These are phyloP conservation scores for Nothophaeocryptopus gaeumannii DNA, from an alignment of 2,329 filamentous ascomycete genomes.

Conservation along the genomic window DNA sequence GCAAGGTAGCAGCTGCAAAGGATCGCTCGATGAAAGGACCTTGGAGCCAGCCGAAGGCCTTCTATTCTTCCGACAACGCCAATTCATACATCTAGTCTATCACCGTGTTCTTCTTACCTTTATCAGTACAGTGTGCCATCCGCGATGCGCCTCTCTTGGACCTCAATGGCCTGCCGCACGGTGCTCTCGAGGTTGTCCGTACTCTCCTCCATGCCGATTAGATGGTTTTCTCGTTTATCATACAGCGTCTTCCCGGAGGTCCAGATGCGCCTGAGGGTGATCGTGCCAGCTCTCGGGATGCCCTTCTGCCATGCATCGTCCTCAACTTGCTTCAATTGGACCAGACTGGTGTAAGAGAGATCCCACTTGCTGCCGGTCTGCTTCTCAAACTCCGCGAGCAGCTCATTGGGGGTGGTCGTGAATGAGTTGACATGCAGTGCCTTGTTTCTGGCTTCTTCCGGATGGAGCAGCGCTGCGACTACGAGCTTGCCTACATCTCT, in stretches of 20 bases:
- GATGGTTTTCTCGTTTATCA: slow-evolving; percentile 63
- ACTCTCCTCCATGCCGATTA: slow-evolving; percentile 49
- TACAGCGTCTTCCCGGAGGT: slow-evolving; percentile 70
- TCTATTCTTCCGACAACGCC: no score
- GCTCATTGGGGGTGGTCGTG: slow-evolving; percentile 60
- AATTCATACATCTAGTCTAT: no score
- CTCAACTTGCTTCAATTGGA: slow-evolving; percentile 57
- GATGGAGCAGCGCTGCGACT: slow-evolving; percentile 59
- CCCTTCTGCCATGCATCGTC: slow-evolving; percentile 56
- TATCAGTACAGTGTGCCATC: slow-evolving; percentile 6
- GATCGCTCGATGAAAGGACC: no score
- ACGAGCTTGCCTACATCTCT: slow-evolving; percentile 67
- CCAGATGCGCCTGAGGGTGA: slow-evolving; percentile 69
- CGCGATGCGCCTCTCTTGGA: slow-evolving; percentile 20
- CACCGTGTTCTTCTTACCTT: no score
- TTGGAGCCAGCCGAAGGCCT: no score
- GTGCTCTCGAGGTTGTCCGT: slow-evolving; percentile 54
- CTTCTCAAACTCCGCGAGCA: slow-evolving; percentile 65
- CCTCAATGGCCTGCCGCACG: slow-evolving; percentile 38
- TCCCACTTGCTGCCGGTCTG: slow-evolving; percentile 59
- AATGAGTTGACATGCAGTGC: slow-evolving; percentile 70
- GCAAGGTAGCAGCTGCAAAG: no score
- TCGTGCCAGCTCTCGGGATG: slow-evolving; percentile 51
- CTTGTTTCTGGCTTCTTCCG: slow-evolving; percentile 52
- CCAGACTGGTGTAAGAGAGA: slow-evolving; percentile 53